phyloP scores from a whole-genome alignment of 495 filamentous ascomycete genomes.

The Talaromyces adpressus region DNA sequence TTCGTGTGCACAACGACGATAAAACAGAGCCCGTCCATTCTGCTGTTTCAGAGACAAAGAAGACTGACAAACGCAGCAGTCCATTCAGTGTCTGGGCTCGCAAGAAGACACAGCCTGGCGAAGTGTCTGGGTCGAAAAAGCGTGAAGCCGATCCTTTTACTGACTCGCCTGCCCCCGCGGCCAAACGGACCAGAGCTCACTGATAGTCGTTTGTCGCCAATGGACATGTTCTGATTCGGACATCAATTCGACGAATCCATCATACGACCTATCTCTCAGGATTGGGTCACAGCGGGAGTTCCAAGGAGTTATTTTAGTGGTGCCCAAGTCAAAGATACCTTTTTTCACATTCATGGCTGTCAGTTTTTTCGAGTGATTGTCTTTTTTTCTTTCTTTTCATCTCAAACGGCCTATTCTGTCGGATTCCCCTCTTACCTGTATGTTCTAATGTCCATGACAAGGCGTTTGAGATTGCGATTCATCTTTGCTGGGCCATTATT shows the following conservation, averaged over 20 bases:
- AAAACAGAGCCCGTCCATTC: constrained; percentile 19
- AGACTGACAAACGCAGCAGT: constrained; percentile 38
- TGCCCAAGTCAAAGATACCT: not conserved
- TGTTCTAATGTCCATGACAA: constrained; percentile 1
- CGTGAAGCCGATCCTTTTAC: constrained; percentile 21
- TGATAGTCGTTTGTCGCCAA: not conserved
- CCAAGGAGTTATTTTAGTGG: not conserved
- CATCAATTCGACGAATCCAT: not conserved
- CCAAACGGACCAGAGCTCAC: constrained; percentile 24
- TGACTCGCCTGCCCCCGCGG: constrained; percentile 18
- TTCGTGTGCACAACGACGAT: constrained; percentile 18
- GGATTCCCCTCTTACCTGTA: not conserved
- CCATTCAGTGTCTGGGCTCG: constrained; percentile 62
- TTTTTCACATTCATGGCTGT: not conserved
- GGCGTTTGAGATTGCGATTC: not conserved
- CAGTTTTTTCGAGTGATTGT: not conserved
- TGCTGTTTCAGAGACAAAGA: constrained; percentile 30
- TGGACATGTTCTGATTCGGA: not conserved
- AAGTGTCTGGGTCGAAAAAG: constrained; percentile 21
- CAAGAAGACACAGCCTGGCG: constrained; percentile 40
- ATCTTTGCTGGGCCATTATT: not conserved
- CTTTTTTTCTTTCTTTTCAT: constrained; percentile 6
- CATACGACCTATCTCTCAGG: not conserved
- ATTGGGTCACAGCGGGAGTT: not conserved
- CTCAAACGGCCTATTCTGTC: not conserved